These are phyloP conservation scores for Puccinia coronata DNA, from an alignment of 1,284 basidiomycete species.

Conservation along the genomic window DNA sequence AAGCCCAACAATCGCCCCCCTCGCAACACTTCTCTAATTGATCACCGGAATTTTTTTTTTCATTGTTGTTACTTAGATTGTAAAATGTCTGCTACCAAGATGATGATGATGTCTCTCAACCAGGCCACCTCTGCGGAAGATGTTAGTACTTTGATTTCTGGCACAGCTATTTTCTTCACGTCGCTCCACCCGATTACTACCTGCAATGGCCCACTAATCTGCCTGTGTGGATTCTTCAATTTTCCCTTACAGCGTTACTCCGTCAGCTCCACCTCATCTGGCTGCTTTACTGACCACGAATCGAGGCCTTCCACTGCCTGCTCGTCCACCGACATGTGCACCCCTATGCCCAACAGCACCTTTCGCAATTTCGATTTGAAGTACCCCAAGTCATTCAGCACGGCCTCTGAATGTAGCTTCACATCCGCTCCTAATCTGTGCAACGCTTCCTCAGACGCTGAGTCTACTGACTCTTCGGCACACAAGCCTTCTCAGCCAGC, in stretches of 20 bases:
- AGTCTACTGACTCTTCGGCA: not conserved
- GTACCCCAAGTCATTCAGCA: conserved; percentile 5
- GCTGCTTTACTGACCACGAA: not conserved
- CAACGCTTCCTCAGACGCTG: not conserved
- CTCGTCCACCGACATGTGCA: conserved; percentile 31
- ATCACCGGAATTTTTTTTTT: not conserved
- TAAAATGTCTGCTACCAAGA: not conserved
- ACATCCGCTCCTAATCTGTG: not conserved
- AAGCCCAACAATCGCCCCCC: not conserved
- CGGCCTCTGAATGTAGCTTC: not conserved
- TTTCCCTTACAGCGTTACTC: not conserved
- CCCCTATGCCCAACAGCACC: conserved; percentile 14
- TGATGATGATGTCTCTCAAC: conserved; percentile 12
- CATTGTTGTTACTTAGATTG: no score
- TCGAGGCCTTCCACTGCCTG: conserved; percentile 19
- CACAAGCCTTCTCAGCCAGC: not conserved
- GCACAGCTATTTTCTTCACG: no score
- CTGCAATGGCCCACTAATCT: no score
- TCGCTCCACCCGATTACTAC: no score
- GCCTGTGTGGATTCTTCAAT: no score
- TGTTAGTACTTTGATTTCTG: no score
- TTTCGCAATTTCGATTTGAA: not conserved
- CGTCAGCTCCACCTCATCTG: not conserved
- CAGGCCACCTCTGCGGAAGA: not conserved
- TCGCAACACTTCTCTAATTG: not conserved